Conservation (phyloP, 2,329 filamentous ascomycete genomes). For the Biscogniauxia mediterranea region DNA sequence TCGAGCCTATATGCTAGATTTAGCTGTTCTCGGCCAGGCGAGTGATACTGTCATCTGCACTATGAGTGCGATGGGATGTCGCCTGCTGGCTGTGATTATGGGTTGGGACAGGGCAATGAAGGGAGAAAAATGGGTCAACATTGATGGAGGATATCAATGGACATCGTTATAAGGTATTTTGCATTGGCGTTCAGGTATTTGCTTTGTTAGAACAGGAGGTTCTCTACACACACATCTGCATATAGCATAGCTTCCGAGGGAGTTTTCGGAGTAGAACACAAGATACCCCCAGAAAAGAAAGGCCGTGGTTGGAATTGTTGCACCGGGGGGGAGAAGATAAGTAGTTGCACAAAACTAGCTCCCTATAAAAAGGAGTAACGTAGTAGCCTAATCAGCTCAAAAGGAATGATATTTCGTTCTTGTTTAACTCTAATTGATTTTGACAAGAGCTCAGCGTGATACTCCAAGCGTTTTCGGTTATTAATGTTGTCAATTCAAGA, state of each 20-base stretch:
- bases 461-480: too few species aligned
- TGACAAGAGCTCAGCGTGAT: too few species aligned
- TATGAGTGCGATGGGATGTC: constrained; percentile 70
- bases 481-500: too few species aligned
- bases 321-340: neutral
- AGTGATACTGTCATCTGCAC: constrained; percentile 74
- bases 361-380: neutral
- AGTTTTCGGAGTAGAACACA: neutral
- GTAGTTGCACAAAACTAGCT: neutral
- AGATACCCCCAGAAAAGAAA: constrained; percentile 6
- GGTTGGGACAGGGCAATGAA: constrained; percentile 71
- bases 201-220: neutral
- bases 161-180: constrained; percentile 27
- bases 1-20: constrained; percentile 77
- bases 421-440: neutral
- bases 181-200: neutral
- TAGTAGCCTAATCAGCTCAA: neutral
- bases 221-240: constrained; percentile 12
- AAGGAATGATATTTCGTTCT: neutral
- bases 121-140: constrained; percentile 67
- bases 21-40: constrained; percentile 67
- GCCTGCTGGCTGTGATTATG: constrained; percentile 80
- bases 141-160: constrained; percentile 72
- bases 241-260: constrained; percentile 17
- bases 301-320: neutral